phyloP scores from a whole-genome alignment of 2,329 filamentous ascomycete species.

The Cladosporium cucumerinum region DNA sequence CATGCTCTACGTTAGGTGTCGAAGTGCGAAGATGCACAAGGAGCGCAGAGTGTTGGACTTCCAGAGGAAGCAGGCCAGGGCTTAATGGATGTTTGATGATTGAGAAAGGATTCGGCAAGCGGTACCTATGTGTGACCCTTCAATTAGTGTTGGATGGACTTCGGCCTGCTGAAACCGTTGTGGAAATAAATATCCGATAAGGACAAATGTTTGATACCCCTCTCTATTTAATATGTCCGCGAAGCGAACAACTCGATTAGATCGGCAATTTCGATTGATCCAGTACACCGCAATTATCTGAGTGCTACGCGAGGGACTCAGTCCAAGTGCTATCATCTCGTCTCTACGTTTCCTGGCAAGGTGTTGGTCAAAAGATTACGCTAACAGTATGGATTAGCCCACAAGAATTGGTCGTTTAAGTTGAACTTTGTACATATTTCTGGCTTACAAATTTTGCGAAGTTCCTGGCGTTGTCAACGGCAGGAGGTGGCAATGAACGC shows the following conservation, averaged over 20 bases:
- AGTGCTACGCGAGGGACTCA: too few relatives aligned
- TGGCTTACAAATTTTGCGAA: too few relatives aligned
- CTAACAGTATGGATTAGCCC: too few relatives aligned
- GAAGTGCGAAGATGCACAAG: conserved; percentile 48
- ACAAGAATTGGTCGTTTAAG: too few relatives aligned
- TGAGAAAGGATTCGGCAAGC: neutral
- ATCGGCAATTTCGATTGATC: too few relatives aligned
- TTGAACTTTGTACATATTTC: too few relatives aligned
- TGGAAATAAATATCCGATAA: neutral
- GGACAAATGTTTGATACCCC: neutral
- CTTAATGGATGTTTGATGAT: neutral
- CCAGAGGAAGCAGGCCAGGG: conserved; percentile 21
- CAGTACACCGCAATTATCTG: too few relatives aligned
- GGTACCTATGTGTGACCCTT: neutral
- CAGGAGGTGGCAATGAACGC: neutral
- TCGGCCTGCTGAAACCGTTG: neutral
- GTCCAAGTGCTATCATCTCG: too few relatives aligned
- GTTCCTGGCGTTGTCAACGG: too few relatives aligned
- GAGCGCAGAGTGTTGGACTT: conserved; percentile 45
- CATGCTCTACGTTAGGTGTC: conserved; percentile 56
- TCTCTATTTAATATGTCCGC: neutral
- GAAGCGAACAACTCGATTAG: too few relatives aligned
- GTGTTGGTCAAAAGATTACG: too few relatives aligned
- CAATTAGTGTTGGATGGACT: neutral
- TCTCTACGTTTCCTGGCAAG: too few relatives aligned